phyloP scores from a whole-genome alignment of 768 basidiomycete genomes.

The Suillus placidus region DNA sequence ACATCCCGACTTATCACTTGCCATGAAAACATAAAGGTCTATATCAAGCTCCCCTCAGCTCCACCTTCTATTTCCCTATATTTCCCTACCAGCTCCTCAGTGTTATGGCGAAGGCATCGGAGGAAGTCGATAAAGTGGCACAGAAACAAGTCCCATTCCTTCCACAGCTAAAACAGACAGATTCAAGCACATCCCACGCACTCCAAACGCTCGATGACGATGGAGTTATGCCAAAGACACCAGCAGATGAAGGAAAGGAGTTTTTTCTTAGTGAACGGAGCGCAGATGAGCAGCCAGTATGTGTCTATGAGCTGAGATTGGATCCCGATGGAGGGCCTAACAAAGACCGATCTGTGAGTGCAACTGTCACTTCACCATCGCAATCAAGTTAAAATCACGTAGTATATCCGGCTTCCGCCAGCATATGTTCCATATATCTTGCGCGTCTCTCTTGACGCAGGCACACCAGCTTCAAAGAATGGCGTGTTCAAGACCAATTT shows the following conservation, averaged over 20 bases:
- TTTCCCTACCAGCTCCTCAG: background rate
- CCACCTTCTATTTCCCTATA: background rate
- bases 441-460: slow-evolving; percentile 88
- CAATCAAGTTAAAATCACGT: slow-evolving; percentile 17
- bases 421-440: slow-evolving; percentile 87
- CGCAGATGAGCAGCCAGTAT: slow-evolving; percentile 64
- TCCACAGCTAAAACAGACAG: background rate
- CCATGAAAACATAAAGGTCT: slow-evolving; percentile 3
- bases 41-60: slow-evolving; percentile 2
- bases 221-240: slow-evolving; percentile 75
- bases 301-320: slow-evolving; percentile 84
- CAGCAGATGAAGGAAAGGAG: slow-evolving; percentile 89
- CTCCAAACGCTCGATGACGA: slow-evolving; percentile 7
- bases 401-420: slow-evolving; percentile 97
- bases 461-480: slow-evolving; percentile 86
- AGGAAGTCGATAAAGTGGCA: background rate
- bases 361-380: background rate
- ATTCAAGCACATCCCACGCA: background rate
- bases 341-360: slow-evolving; percentile 78
- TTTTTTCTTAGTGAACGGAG: slow-evolving; percentile 70
- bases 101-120: slow-evolving; percentile 19
- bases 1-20: background rate
- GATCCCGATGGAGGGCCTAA: slow-evolving; percentile 91
- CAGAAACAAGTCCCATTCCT: background rate
- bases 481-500: slow-evolving; percentile 97